phyloP scores from a whole-genome alignment of 306 rosid species.

The Cicer chorassanicum region DNA sequence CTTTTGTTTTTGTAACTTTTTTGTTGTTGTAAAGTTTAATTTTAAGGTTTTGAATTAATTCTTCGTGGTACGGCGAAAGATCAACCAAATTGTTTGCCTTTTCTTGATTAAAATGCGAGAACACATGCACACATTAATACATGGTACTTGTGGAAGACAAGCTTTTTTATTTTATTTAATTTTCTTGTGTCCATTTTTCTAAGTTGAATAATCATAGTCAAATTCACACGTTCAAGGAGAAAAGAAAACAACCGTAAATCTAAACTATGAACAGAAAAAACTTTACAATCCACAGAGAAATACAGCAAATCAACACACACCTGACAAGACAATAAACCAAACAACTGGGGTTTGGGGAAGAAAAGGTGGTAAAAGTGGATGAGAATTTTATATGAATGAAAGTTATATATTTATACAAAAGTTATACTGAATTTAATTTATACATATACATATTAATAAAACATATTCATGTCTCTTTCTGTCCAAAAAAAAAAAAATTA shows the following conservation, averaged over 20 bases:
- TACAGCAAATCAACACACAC: not conserved
- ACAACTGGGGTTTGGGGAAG: not conserved
- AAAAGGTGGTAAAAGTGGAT: not conserved
- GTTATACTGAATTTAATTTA: too few species aligned
- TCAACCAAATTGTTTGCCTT: constrained; percentile 17
- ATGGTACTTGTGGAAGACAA: constrained; percentile 26
- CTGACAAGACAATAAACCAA: not conserved
- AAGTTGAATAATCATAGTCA: constrained; percentile 36
- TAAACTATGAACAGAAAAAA: not conserved
- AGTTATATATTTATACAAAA: too few species aligned
- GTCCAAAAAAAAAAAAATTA: too few species aligned
- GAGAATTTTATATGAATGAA: too few species aligned
- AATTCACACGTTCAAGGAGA: constrained; percentile 38
- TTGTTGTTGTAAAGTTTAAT: not conserved
- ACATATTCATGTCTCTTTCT: too few species aligned
- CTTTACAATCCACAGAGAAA: not conserved
- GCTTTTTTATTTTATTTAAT: not conserved
- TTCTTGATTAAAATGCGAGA: constrained; percentile 49
- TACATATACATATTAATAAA: too few species aligned
- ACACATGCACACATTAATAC: constrained; percentile 39
- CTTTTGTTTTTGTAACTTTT: not conserved
- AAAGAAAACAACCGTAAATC: constrained; percentile 10
- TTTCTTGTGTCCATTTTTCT: constrained; percentile 18
- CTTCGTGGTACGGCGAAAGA: constrained; percentile 44
- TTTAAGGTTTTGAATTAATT: constrained; percentile 50